Conservation (phyloP, 1,284 basidiomycete species). For the Rhodotorula sp. region DNA sequence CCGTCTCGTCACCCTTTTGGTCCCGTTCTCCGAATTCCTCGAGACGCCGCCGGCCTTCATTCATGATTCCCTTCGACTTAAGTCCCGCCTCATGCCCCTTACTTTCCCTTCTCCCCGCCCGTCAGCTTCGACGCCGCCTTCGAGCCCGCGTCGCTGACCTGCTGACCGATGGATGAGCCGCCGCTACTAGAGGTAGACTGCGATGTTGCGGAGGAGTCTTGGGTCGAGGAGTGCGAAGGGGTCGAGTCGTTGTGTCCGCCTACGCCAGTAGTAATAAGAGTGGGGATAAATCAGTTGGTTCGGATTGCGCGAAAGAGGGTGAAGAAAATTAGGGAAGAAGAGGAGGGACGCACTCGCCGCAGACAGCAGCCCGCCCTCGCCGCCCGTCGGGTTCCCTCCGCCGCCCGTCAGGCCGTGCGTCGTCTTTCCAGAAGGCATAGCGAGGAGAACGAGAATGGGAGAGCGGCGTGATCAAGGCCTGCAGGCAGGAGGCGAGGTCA, state of each 20-base stretch:
- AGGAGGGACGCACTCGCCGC: background rate
- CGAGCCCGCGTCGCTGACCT: background rate
- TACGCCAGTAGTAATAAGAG: too few species aligned
- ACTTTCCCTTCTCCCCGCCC: too few species aligned
- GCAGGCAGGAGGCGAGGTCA: background rate
- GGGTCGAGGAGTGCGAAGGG: background rate
- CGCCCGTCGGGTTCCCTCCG: background rate
- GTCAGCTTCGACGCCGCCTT: background rate
- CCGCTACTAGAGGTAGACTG: background rate
- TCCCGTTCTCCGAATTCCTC: too few species aligned
- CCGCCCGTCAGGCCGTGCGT: conserved; percentile 1
- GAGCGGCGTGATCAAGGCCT: background rate
- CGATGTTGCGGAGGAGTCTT: background rate
- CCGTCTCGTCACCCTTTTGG: too few species aligned
- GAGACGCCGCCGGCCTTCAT: too few species aligned
- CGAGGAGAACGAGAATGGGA: background rate
- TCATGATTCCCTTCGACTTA: too few species aligned
- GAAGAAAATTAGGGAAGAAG: background rate
- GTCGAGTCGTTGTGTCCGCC: background rate
- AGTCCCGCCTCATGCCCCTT: background rate
- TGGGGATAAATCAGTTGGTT: too few species aligned
- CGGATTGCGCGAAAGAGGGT: background rate
- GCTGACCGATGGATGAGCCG: background rate
- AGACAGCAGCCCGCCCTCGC: background rate
- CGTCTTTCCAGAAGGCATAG: background rate